A percentile compares a stretch with the other conserved stretches of the same genome.
Evolutionary conservation across 129 eudicot genomes (phyloP).

Genomic region (Pseudognaphalium luteoalbum): DNA sequence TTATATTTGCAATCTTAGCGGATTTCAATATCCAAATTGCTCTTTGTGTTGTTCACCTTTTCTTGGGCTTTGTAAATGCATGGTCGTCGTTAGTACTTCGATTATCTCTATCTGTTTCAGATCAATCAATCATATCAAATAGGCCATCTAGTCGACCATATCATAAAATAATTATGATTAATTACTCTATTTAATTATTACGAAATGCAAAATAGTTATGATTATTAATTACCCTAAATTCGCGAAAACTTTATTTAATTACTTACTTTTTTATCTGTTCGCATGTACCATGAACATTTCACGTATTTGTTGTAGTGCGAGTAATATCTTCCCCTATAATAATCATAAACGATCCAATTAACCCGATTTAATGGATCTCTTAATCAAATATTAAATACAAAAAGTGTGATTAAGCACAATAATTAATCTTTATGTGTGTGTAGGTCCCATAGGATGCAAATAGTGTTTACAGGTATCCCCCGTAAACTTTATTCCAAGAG

Average conservation of each 20-base stretch:
- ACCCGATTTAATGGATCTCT: no score
- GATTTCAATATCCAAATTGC: slow-evolving; percentile 29
- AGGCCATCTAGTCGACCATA: not conserved
- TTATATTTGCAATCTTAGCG: not conserved
- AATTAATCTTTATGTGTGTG: not conserved
- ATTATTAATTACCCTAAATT: no score
- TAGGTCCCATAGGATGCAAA: slow-evolving; percentile 15
- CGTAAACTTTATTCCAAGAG: slow-evolving; percentile 30
- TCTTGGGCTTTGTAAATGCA: slow-evolving; percentile 16
- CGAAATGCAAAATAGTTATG: no score
- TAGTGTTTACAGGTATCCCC: slow-evolving; percentile 24
- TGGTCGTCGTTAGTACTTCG: slow-evolving; percentile 23
- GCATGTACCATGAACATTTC: no score
- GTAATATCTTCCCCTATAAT: no score
- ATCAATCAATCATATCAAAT: not conserved
- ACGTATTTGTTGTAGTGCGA: no score
- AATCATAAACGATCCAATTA: no score
- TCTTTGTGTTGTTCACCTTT: slow-evolving; percentile 29
- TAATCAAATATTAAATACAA: not conserved
- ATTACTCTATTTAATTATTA: no score
- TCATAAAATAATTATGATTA: no score
- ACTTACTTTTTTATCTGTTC: no score
- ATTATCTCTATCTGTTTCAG: not conserved
- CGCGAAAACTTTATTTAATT: no score
- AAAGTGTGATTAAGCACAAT: slow-evolving; percentile 11